phyloP scores from a whole-genome alignment of 257 asterid genomes.

The Ajuga chamaepitys region DNA sequence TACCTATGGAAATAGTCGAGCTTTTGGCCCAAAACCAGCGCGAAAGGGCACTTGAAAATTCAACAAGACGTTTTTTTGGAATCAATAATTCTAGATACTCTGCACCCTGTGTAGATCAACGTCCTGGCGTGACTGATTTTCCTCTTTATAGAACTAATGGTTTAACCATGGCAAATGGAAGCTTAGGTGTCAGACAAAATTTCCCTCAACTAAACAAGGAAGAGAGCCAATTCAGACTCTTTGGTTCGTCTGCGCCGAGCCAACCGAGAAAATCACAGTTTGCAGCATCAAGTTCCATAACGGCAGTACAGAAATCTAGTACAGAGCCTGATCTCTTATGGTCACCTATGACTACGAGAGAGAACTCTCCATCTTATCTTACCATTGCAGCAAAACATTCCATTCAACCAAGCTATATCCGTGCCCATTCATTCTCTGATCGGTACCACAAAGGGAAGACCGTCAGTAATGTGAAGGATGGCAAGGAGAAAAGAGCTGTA shows the following conservation, averaged over 20 bases:
- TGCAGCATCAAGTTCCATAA: constrained; percentile 28
- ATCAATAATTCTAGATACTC: constrained; percentile 14
- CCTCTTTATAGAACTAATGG: constrained; percentile 23
- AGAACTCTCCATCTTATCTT: constrained; percentile 21
- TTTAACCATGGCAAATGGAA: constrained; percentile 12
- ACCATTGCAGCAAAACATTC: constrained; percentile 23
- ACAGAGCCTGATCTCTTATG: constrained; percentile 23
- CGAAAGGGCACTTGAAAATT: constrained; percentile 48
- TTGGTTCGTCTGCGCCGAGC: constrained; percentile 25
- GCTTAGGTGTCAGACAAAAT: constrained; percentile 14
- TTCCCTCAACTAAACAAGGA: constrained; percentile 24
- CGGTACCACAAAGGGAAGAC: constrained; percentile 25
- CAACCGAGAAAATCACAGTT: constrained; percentile 31
- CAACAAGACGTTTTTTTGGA: constrained; percentile 17
- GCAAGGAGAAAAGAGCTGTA: constrained; percentile 2
- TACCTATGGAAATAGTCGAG: constrained; percentile 86
- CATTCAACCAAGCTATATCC: constrained; percentile 16
- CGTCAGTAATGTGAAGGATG: constrained; percentile 16
- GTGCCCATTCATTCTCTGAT: constrained; percentile 18
- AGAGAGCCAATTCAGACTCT: constrained; percentile 26
- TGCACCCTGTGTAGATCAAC: constrained; percentile 20
- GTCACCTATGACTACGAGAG: constrained; percentile 27
- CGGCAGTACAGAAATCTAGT: constrained; percentile 17
- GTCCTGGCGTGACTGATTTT: constrained; percentile 16
- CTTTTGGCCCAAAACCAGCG: constrained; percentile 61